phyloP scores from a whole-genome alignment of 768 basidiomycete genomes.

The Porpolomopsis calyptriformis region DNA sequence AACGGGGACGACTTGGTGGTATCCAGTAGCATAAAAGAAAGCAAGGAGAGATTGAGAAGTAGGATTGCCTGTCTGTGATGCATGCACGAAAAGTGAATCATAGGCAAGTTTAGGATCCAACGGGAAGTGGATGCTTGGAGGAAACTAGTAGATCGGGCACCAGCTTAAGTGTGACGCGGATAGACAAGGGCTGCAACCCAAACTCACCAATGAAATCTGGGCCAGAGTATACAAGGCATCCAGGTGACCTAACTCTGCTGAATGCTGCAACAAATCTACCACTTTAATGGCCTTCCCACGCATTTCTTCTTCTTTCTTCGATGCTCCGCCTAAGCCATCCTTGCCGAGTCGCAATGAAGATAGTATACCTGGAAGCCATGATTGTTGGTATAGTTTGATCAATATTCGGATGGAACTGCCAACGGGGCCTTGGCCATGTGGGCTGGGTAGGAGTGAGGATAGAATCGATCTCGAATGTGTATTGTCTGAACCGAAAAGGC shows the following conservation, averaged over 20 bases:
- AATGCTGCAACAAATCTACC: slow-evolving; percentile 69
- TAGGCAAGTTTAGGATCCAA: slow-evolving; percentile 54
- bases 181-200: not conserved
- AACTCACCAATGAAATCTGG: slow-evolving; percentile 54
- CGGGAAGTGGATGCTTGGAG: slow-evolving; percentile 57
- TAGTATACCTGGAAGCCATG: slow-evolving; percentile 23
- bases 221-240: slow-evolving; percentile 66
- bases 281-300: slow-evolving; percentile 70
- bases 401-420: slow-evolving; percentile 59
- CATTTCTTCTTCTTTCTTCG: slow-evolving; percentile 56
- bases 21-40: slow-evolving; percentile 87
- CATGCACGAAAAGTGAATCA: slow-evolving; percentile 53
- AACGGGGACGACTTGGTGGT: slow-evolving; percentile 47
- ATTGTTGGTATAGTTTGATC: slow-evolving; percentile 52
- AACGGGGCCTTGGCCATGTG: slow-evolving; percentile 70
- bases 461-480: slow-evolving; percentile 38
- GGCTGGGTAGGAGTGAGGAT: slow-evolving; percentile 55
- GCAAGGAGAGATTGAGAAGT: slow-evolving; percentile 78
- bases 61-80: slow-evolving; percentile 65
- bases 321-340: slow-evolving; percentile 25
- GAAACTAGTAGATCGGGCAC: slow-evolving; percentile 37
- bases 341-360: slow-evolving; percentile 29
- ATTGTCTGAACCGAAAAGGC: slow-evolving; percentile 31
- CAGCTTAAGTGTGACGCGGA: not conserved
- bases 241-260: slow-evolving; percentile 63